These are phyloP conservation scores for Sporothrix dimorphospora DNA, from an alignment of 2,329 filamentous ascomycete species.

Conservation along the genomic window DNA sequence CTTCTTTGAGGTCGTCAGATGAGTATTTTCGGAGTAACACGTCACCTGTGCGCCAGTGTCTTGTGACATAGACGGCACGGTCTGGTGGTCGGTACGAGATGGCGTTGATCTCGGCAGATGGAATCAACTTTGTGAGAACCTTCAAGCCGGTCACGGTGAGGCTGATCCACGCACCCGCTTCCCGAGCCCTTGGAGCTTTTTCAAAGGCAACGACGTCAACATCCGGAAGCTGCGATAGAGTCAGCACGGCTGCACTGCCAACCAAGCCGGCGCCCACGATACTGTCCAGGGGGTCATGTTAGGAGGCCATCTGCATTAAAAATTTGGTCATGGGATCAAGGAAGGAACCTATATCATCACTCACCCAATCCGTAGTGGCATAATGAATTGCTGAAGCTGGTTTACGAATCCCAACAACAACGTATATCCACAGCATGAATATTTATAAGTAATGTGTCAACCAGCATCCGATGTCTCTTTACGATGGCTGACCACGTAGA, in stretches of 20 bases:
- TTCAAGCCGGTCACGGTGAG: slow-evolving; percentile 9
- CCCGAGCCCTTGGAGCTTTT: background rate
- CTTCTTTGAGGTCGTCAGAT: background rate
- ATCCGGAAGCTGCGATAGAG: slow-evolving; percentile 4
- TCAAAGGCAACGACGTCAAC: slow-evolving; percentile 19
- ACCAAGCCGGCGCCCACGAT: slow-evolving; percentile 5
- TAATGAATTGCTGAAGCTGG: background rate
- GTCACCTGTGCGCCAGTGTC: slow-evolving; percentile 23
- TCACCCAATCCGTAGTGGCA: slow-evolving; percentile 3
- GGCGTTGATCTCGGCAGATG: slow-evolving; percentile 10
- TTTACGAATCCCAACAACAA: background rate
- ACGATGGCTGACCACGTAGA: too few species aligned
- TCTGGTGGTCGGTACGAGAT: slow-evolving; percentile 23
- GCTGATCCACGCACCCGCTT: slow-evolving; percentile 26
- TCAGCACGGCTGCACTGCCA: background rate
- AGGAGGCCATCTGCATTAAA: background rate
- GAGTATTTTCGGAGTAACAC: slow-evolving; percentile 20
- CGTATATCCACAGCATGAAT: background rate
- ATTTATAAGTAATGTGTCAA: background rate
- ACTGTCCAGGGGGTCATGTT: background rate
- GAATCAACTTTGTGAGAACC: slow-evolving; percentile 5
- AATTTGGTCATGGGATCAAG: background rate
- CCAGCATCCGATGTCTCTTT: too few species aligned
- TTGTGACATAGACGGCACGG: slow-evolving; percentile 23
- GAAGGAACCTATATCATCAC: background rate